These are phyloP conservation scores for Coemansia aciculifera DNA, from an alignment of 192 early-diverging fungal species.

Conservation along the genomic window DNA sequence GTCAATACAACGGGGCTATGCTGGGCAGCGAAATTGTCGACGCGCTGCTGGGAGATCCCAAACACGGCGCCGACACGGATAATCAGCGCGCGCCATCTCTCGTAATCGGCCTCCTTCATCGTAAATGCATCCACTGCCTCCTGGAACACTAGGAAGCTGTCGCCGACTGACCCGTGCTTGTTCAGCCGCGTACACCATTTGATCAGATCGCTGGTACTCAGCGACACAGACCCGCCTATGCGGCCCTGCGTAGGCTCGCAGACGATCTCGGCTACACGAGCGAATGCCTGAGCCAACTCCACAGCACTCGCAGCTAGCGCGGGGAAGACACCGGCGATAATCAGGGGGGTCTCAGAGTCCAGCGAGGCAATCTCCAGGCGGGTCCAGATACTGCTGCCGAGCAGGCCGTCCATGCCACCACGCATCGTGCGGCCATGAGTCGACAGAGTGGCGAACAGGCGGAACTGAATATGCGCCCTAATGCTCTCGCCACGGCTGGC, in stretches of 20 bases:
- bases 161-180: slow-evolving; percentile 16
- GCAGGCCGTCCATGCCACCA: slow-evolving; percentile 40
- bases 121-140: slow-evolving; percentile 89
- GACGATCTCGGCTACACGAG: slow-evolving; percentile 52
- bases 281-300: slow-evolving; percentile 56
- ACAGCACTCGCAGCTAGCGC: slow-evolving; percentile 58
- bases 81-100: slow-evolving; percentile 62
- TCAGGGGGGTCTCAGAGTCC: slow-evolving; percentile 31
- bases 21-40: slow-evolving; percentile 69
- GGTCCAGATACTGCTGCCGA: slow-evolving; percentile 77
- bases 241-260: slow-evolving; percentile 42
- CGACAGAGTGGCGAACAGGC: slow-evolving; percentile 86
- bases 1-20: slow-evolving; percentile 64
- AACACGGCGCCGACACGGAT: slow-evolving; percentile 68
- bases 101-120: slow-evolving; percentile 73
- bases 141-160: slow-evolving; percentile 60
- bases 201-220: slow-evolving; percentile 85
- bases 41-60: slow-evolving; percentile 64
- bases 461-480: slow-evolving; percentile 80
- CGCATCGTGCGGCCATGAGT: slow-evolving; percentile 53
- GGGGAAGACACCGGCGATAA: slow-evolving; percentile 37
- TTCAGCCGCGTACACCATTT: slow-evolving; percentile 86
- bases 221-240: slow-evolving; percentile 42
- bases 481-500: slow-evolving; percentile 87
- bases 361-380: slow-evolving; percentile 68